These are phyloP conservation scores for Clitopilus passeckerianus DNA, from an alignment of 768 basidiomycete genomes.

Conservation along the genomic window DNA sequence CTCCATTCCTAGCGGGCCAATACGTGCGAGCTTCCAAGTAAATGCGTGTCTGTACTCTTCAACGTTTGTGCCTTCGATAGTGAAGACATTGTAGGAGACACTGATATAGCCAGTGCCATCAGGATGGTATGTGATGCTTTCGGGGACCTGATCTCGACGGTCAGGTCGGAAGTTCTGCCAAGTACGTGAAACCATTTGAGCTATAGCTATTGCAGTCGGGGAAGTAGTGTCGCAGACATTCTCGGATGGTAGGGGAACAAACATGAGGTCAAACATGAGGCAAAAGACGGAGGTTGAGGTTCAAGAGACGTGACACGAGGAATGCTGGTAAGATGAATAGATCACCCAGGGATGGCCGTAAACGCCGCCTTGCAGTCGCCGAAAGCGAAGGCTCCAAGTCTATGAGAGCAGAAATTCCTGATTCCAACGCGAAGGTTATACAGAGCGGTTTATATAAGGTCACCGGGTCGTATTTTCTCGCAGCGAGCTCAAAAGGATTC, in stretches of 20 bases:
- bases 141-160: neutral
- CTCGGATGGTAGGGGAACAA: neutral
- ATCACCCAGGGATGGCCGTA: no score
- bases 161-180: neutral
- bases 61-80: neutral
- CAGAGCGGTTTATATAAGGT: no score
- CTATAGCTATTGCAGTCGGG: neutral
- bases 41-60: neutral
- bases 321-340: no score
- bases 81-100: neutral
- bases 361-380: no score
- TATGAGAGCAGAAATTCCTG: no score
- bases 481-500: neutral
- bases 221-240: conserved; percentile 1
- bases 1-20: conserved; percentile 2
- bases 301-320: no score
- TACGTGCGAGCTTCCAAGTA: neutral
- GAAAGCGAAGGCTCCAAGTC: no score
- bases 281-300: neutral
- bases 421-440: no score
- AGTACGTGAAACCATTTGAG: neutral
- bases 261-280: conserved; percentile 1
- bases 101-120: conserved; percentile 1
- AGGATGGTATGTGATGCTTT: neutral
- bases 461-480: neutral